Conservation (phyloP, 2,329 filamentous ascomycete species). For the Rugonectria rugulosa region DNA sequence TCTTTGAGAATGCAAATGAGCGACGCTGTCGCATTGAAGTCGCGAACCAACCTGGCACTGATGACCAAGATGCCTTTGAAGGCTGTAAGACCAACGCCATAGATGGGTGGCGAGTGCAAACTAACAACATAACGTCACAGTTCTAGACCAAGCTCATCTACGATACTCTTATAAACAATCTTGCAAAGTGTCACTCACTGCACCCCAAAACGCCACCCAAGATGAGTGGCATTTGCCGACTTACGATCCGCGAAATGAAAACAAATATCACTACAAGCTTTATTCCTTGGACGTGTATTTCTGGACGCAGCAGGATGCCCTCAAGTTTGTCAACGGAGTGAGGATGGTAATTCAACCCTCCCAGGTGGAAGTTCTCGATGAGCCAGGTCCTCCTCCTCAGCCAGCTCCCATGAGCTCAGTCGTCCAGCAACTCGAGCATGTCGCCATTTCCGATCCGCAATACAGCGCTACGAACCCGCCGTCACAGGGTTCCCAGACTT, state of each 20-base stretch:
- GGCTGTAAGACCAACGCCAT: slow-evolving; percentile 66
- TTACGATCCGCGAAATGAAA: slow-evolving; percentile 75
- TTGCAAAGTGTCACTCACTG: slow-evolving; percentile 71
- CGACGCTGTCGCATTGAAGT: slow-evolving; percentile 76
- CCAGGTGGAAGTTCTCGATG: slow-evolving; percentile 70
- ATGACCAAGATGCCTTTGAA: slow-evolving; percentile 81
- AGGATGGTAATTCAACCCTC: slow-evolving; percentile 68
- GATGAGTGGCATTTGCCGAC: slow-evolving; percentile 79
- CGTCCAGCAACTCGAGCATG: slow-evolving; percentile 76
- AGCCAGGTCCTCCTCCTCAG: slow-evolving; percentile 61
- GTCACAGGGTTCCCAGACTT: slow-evolving; percentile 25
- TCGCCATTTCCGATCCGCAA: slow-evolving; percentile 69
- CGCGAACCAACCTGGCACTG: slow-evolving; percentile 76
- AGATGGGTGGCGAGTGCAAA: neutral
- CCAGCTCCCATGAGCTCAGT: slow-evolving; percentile 68
- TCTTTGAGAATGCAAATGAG: slow-evolving; percentile 76
- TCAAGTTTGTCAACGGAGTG: slow-evolving; percentile 73
- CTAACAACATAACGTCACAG: slow-evolving; percentile 49
- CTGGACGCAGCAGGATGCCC: slow-evolving; percentile 77
- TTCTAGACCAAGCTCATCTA: slow-evolving; percentile 70
- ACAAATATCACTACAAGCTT: slow-evolving; percentile 80
- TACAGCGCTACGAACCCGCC: slow-evolving; percentile 44
- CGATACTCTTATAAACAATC: slow-evolving; percentile 78
- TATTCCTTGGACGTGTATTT: slow-evolving; percentile 82
- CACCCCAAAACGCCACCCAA: slow-evolving; percentile 61